Base-by-base conservation (phyloP, 164 flowering plant genomes). In the Echeveria elegans region DNA sequence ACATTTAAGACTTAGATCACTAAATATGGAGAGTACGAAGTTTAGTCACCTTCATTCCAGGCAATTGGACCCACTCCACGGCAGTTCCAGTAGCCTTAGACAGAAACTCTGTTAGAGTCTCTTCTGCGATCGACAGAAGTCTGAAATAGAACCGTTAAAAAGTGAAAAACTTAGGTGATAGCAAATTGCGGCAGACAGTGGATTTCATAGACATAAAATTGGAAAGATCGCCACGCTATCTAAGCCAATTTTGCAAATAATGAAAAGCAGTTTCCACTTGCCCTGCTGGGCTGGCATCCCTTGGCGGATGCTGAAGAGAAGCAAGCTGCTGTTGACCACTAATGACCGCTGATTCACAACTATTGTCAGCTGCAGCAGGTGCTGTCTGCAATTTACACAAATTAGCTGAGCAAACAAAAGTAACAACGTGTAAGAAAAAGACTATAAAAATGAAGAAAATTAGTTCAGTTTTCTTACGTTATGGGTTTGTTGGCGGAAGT, bases 241-340 rank as follows among this genome's bases (percentile, higher is more conserved):
- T 50, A 50, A 56, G 28, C 61, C 61, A 56, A 32, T 65, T 32
- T 69, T 65, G 72, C 72, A 70, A 61, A 64, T 28, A 29, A 50
- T 47, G 15, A 48, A 68, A 43, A 19, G 19, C 40, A 10, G 72
- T 66, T n/a, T 34, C 36, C 72, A 82, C 87, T 86, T 45, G 88
- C 98, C 94, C 96, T 75, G 96, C 98, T 84, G 96, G 98, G 68
- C 95, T 89, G 66, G 96, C 96, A 89, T 92, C 98, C 77, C 92
- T 85, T 66, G 90, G 96, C 23, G 95, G 94, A 85, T 84, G 94
- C 89, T 84, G 94, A 89, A 81, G 94, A 66, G 96, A 81, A 52
- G 89, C 85, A 82, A 83, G 76, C 74, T 86, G 88, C 80, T 86
- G 90, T 74, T 82, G 96, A 83, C 90, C 92, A 68, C 90, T 83